Evolutionary conservation across 2,329 filamentous ascomycete species (phyloP).

Genomic region (Aspergillus amoenus): DNA sequence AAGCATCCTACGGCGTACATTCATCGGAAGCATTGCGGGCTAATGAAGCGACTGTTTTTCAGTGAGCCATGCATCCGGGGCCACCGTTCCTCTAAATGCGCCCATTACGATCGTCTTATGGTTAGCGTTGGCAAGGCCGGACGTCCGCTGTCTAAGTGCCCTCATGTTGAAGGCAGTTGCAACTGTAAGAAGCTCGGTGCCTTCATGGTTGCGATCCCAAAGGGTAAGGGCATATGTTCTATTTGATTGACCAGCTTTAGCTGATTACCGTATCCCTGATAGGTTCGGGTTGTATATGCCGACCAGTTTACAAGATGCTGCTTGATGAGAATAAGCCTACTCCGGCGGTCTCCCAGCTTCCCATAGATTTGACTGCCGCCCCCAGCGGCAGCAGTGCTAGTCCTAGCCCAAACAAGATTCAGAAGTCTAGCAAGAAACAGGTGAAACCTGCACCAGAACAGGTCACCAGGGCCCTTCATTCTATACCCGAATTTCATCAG

Average conservation of each 20-base stretch:
- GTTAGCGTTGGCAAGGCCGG: constrained; percentile 51
- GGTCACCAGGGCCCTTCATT: constrained; percentile 34
- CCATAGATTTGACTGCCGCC: constrained; percentile 8
- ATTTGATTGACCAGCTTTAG: constrained; percentile 13
- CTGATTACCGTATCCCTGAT: not conserved
- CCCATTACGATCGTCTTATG: constrained; percentile 50
- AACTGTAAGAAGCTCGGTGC: constrained; percentile 43
- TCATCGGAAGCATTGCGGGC: not conserved
- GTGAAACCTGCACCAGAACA: constrained; percentile 36
- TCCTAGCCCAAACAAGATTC: constrained; percentile 32
- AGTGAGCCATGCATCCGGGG: constrained; percentile 51
- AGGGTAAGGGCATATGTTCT: constrained; percentile 30
- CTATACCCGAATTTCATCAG: constrained; percentile 25
- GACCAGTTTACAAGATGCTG: constrained; percentile 42
- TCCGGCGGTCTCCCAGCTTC: constrained; percentile 9
- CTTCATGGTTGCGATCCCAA: constrained; percentile 47
- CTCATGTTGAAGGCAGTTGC: constrained; percentile 45
- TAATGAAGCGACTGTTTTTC: not conserved
- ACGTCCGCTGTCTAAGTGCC: constrained; percentile 48
- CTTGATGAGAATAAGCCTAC: constrained; percentile 23
- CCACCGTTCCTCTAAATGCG: constrained; percentile 51
- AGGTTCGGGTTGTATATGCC: constrained; percentile 43
- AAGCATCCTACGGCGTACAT: constrained; percentile 13
- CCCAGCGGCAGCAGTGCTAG: constrained; percentile 19
- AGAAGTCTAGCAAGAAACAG: constrained; percentile 35